Evolutionary conservation across 345 rosid genomes (phyloP), one percentile per base, ranked within the genome.

Genomic region (Ceriops tagal): DNA sequence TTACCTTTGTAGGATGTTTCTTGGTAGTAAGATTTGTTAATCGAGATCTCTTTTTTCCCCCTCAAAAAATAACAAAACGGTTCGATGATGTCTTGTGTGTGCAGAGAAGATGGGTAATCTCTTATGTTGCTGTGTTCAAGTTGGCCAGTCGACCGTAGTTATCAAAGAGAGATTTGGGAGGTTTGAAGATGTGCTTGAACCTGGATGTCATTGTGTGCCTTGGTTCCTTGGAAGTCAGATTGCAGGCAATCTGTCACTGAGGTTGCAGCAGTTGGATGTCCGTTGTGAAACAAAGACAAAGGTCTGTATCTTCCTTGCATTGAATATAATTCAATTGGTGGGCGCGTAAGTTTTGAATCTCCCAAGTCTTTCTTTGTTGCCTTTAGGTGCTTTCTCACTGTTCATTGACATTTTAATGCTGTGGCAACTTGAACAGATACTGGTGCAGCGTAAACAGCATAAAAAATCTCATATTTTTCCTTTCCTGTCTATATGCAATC

Each of bases 121-220:
- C 34, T 32, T 65, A 0, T 78, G 82, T 15, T 43, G 57, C 57
- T 76, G 73, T 16, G 66, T 79, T 6, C 72, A 82, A 76, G 83
- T 82, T 53, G 79, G 73, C 34, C 85, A 82, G 70, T 76, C 85
- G 26, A 76, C 75, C 0, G 85, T 82, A 9, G 83, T 82, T 35
- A 76, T 78, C 64, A 76, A 53, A 77, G 81, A 82, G 68, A 71
- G 58, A 35, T 82, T 82, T 39, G 85, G 85, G 11, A 82, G 68
- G 74, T 82, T 76, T 5, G 75, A 79, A 8, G 81, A 76, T 1
- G 69, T 73, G n/a, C 83, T 82, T 64, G 70, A 79, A 58, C 83
- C 85, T 0, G 85, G 85, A 57, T 79, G 85, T 53, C 85, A 82
- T 59, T 82, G 65, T 70, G 68, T 82, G 20, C 85, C 85, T 52